phyloP scores from a whole-genome alignment of 345 rosid genomes.

The Psidium guajava region DNA sequence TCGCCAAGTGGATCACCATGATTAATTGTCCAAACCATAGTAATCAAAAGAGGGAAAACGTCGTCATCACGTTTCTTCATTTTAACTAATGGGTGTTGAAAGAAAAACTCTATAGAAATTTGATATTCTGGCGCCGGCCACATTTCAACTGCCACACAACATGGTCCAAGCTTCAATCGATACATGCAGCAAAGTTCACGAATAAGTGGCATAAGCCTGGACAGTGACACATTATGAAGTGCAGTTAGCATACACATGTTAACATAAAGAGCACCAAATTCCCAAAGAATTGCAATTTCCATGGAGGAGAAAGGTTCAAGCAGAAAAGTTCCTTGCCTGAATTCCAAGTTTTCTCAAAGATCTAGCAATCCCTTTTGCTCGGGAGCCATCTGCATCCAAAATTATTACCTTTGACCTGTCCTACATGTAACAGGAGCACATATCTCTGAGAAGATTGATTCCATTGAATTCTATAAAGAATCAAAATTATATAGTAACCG shows the following conservation, averaged over 20 bases:
- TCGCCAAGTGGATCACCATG: background rate
- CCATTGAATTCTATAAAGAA: background rate
- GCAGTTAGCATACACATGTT: background rate
- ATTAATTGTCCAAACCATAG: background rate
- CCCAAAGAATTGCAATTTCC: background rate
- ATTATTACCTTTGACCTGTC: constrained; percentile 92
- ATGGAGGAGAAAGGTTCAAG: background rate
- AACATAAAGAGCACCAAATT: background rate
- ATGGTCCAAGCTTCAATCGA: background rate
- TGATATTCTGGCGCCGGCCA: background rate
- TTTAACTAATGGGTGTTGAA: background rate
- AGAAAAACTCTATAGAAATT: background rate
- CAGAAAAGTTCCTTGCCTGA: constrained; percentile 34
- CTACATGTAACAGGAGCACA: constrained; percentile 51
- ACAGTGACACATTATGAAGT: background rate
- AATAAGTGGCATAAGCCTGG: background rate
- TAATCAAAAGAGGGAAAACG: background rate
- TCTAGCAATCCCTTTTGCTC: constrained; percentile 84
- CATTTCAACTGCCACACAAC: background rate
- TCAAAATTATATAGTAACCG: background rate
- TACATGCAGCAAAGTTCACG: background rate
- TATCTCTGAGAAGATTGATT: constrained; percentile 16
- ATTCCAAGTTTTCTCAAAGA: constrained; percentile 78
- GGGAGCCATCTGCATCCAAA: constrained; percentile 88
- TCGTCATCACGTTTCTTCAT: background rate